Evolutionary conservation across 2,329 filamentous ascomycete genomes (phyloP), one percentile per base, ranked within the genome.

Genomic region (Teratosphaeria epicoccoides): DNA sequence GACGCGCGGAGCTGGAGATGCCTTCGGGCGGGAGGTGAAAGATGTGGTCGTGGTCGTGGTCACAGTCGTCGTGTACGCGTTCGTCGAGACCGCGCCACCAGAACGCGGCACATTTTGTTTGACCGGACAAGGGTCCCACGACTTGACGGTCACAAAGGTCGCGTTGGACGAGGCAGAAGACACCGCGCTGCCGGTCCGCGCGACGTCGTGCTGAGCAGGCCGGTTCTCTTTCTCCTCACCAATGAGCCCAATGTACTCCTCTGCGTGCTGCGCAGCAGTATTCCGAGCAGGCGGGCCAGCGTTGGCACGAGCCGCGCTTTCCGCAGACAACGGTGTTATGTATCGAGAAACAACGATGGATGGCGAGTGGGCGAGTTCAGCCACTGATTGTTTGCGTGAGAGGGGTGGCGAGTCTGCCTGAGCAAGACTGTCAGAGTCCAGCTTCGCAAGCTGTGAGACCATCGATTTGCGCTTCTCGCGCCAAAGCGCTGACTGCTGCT

Each of bases 311-410:
- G 55, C 50, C 3, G 53, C 59, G 25, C 54, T 55, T 28, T 63
- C 60, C 4, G 56, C 49, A 22, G 46, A 51, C 7, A 58, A 48
- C 1, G 64, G 63, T 5, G 66, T 68, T 47, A 66, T 60, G 51
- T 67, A 65, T 4, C 64, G 59, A 14, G 64, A 66, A 7, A 68
- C 60, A 1, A 66, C 57, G n/a, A 68, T 66, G 9, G 59, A 54
- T 9, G 66, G 64, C 4, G 62, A 60, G 12, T 56, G 46, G 6
- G 14, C 24, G 22, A 10, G 51, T 1, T 52, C 33, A 2, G 46
- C 47, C 20, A 46, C 52, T 17, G 50, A 45, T 6, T 26, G 6
- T 28, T 51, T 49, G 22, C 49, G 49, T 25, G 33, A 49, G 17
- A 43, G 25, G 7, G 52, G 40, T 22, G 56, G 45, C 20, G 46